Evolutionary conservation across 2,329 filamentous ascomycete genomes (phyloP).

Genomic region (Aspergillus viridinutans): DNA sequence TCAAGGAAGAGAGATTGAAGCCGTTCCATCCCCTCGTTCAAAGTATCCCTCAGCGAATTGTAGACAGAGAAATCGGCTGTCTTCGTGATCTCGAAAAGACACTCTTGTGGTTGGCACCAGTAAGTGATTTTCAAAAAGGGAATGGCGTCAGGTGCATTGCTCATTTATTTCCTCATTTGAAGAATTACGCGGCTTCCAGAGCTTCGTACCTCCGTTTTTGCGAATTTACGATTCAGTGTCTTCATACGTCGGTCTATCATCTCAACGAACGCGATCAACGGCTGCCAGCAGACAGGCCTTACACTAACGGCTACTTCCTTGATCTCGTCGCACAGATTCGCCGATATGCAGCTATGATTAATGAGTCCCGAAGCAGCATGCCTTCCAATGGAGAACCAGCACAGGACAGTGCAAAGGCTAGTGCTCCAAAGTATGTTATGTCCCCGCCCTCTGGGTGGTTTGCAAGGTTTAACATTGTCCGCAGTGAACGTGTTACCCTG

Average conservation of each 20-base stretch:
- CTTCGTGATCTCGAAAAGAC: slow-evolving; percentile 93
- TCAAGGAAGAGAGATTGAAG: slow-evolving; percentile 67
- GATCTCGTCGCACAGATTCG: slow-evolving; percentile 92
- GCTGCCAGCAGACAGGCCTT: slow-evolving; percentile 78
- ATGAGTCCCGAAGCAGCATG: slow-evolving; percentile 66
- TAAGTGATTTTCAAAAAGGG: slow-evolving; percentile 63
- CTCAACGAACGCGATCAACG: slow-evolving; percentile 82
- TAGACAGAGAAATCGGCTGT: slow-evolving; percentile 80
- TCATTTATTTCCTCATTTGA: slow-evolving; percentile 61
- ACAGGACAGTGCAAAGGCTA: slow-evolving; percentile 39
- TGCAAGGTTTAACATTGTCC: slow-evolving; percentile 42
- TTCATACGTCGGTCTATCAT: slow-evolving; percentile 83
- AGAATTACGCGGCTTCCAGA: slow-evolving; percentile 68
- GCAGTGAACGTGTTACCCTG: slow-evolving; percentile 66
- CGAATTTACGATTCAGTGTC: slow-evolving; percentile 82
- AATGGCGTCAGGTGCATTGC: slow-evolving; percentile 65
- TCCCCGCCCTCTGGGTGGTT: slow-evolving; percentile 33
- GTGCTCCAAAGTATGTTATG: slow-evolving; percentile 46
- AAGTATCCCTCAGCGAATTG: slow-evolving; percentile 74
- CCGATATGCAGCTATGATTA: slow-evolving; percentile 81
- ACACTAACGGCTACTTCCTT: slow-evolving; percentile 94
- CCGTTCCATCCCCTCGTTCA: slow-evolving; percentile 76
- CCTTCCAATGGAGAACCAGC: slow-evolving; percentile 44
- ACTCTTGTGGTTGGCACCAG: slow-evolving; percentile 82
- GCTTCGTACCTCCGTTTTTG: slow-evolving; percentile 81